Percentiles rank a stretch among this genome's conserved stretches.
phyloP scores from a whole-genome alignment of 805 yeast species.

The Monosporozyma yasuniensis region DNA sequence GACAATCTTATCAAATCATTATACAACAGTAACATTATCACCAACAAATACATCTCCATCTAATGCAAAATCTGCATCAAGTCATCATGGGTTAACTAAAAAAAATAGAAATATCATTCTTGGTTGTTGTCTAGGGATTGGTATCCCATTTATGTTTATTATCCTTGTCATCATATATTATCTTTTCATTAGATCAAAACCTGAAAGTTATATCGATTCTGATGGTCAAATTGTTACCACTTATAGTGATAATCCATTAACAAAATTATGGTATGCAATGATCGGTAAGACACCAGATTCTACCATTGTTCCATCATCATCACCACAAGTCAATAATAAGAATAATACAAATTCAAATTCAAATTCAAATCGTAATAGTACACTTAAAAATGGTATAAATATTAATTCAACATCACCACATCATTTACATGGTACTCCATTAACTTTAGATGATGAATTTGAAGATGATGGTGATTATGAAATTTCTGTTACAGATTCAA shows the following conservation, averaged over 20 bases:
- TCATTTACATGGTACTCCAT: neutral
- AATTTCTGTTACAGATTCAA: neutral
- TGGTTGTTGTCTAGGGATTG: conserved; percentile 66
- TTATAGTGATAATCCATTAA: conserved; percentile 25
- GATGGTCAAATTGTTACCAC: conserved; percentile 33
- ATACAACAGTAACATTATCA: conserved; percentile 26
- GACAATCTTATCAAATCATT: conserved; percentile 27
- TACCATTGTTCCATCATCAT: neutral
- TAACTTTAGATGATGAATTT: neutral
- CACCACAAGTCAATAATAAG: neutral
- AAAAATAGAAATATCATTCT: conserved; percentile 47
- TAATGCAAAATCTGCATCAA: conserved; percentile 3
- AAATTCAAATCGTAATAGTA: neutral
- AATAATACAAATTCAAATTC: neutral
- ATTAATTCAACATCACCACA: neutral
- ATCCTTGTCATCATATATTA: conserved; percentile 20
- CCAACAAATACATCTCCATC: conserved; percentile 21
- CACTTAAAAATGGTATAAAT: neutral
- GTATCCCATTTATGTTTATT: conserved; percentile 44
- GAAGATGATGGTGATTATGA: conserved; percentile 3
- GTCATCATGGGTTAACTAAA: conserved; percentile 36
- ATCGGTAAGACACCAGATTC: conserved; percentile 18
- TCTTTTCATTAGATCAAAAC: conserved; percentile 24
- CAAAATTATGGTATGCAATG: conserved; percentile 23
- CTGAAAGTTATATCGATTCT: conserved; percentile 29